Percentiles rank a stretch among this genome's conserved stretches.
phyloP scores from a whole-genome alignment of 1,284 basidiomycete species.

The Chalciporus piperatoides region DNA sequence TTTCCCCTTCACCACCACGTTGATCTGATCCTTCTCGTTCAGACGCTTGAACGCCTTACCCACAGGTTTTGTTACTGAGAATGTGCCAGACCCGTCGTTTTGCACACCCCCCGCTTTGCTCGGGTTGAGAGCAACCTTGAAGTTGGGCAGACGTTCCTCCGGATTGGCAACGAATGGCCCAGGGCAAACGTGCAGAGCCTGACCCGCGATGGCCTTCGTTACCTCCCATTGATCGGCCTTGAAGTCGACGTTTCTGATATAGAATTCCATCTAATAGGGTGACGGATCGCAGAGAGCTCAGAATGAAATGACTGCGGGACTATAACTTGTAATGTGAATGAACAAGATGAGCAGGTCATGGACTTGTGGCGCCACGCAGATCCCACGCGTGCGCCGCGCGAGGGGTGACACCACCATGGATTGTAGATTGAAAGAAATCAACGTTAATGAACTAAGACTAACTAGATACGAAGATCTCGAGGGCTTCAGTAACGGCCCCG shows the following conservation, averaged over 20 bases:
- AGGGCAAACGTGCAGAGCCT: constrained; percentile 49
- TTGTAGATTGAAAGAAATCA: not conserved
- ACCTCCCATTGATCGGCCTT: constrained; percentile 53
- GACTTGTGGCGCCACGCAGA: constrained; percentile 1
- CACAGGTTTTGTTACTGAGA: constrained; percentile 42
- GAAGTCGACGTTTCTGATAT: constrained; percentile 44
- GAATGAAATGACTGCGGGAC: not conserved
- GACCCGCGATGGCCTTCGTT: constrained; percentile 47
- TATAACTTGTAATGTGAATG: not conserved
- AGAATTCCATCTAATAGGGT: constrained; percentile 47
- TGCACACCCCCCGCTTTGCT: constrained; percentile 47
- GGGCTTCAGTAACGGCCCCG: not conserved
- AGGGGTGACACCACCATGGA: too few species aligned
- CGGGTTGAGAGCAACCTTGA: constrained; percentile 49
- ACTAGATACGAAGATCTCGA: constrained; percentile 4
- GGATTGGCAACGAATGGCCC: constrained; percentile 35
- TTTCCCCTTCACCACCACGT: constrained; percentile 37
- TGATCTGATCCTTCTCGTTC: constrained; percentile 36
- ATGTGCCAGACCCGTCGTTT: constrained; percentile 53
- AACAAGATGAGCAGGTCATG: not conserved
- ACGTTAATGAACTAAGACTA: not conserved
- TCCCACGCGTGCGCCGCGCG: not conserved
- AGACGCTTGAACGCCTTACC: constrained; percentile 48
- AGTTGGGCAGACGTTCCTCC: constrained; percentile 47
- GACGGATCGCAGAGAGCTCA: not conserved